Percentiles rank a stretch among this genome's conserved stretches.
Evolutionary conservation across 2,329 filamentous ascomycete species (phyloP).

Genomic region (Westerdykella sp.): DNA sequence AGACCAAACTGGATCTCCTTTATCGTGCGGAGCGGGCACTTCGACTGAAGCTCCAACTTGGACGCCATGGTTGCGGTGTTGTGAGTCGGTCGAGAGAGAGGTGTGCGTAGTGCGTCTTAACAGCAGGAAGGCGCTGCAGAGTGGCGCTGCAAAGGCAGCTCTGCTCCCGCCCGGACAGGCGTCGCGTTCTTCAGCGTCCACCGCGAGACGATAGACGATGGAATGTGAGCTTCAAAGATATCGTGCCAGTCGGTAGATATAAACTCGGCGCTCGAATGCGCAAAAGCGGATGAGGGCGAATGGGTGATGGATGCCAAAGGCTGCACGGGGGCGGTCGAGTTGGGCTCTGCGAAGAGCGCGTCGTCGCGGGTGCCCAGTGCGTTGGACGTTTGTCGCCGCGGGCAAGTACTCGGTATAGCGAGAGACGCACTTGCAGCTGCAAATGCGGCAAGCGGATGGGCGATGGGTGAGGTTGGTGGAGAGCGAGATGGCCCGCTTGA

Average conservation of each 20-base stretch:
- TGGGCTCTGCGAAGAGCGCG: constrained; percentile 14
- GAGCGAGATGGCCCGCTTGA: constrained; percentile 2
- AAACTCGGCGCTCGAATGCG: constrained; percentile 30
- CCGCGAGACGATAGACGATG: too few species aligned
- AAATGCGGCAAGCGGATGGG: constrained; percentile 29
- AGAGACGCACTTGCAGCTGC: constrained; percentile 32
- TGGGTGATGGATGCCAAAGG: constrained; percentile 22
- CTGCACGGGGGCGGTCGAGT: constrained; percentile 21
- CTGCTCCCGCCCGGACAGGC: constrained; percentile 24
- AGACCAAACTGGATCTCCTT: constrained; percentile 99
- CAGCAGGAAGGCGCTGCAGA: too few species aligned
- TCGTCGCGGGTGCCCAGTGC: constrained; percentile 18
- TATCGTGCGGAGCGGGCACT: constrained; percentile 81
- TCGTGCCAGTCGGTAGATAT: constrained; percentile 2
- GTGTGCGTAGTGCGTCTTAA: too few species aligned
- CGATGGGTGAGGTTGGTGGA: constrained; percentile 16
- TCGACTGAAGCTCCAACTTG: constrained; percentile 68
- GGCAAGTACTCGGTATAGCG: constrained; percentile 14
- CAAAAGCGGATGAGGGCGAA: constrained; percentile 25
- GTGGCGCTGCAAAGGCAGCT: constrained; percentile 13
- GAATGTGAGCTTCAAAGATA: too few species aligned
- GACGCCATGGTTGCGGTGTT: constrained; percentile 61
- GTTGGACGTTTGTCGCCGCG: constrained; percentile 22
- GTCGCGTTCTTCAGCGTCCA: constrained; percentile 13
- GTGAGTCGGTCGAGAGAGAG: too few species aligned